Percentiles rank a stretch among this genome's conserved stretches.
These are phyloP conservation scores for Fulvia fulva DNA, from an alignment of 2,329 filamentous ascomycete genomes.

Conservation along the genomic window DNA sequence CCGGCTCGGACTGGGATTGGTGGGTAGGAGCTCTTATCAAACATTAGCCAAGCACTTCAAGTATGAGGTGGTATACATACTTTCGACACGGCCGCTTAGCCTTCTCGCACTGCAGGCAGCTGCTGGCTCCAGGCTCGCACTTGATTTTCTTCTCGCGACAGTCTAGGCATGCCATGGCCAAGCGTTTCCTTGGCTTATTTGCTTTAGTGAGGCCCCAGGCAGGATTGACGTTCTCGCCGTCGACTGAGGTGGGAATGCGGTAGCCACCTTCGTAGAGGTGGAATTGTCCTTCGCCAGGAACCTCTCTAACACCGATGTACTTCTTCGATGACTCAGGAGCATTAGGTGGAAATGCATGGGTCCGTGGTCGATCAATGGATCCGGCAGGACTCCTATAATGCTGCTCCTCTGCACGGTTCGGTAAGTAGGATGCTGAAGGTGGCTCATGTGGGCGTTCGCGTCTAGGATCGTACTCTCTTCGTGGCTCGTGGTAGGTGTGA, in stretches of 20 bases:
- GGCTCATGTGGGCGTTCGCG: constrained; percentile 22
- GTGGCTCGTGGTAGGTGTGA: constrained; percentile 18
- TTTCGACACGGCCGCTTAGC: constrained; percentile 81
- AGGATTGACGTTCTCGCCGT: constrained; percentile 82
- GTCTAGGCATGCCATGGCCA: constrained; percentile 88
- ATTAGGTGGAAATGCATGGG: constrained; percentile 14
- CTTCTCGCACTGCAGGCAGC: constrained; percentile 89
- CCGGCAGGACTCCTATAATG: constrained; percentile 19
- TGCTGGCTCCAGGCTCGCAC: constrained; percentile 82
- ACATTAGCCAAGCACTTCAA: constrained; percentile 19
- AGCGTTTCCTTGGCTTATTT: constrained; percentile 83
- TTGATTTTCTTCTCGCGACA: constrained; percentile 98
- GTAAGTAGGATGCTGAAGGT: constrained; percentile 22
- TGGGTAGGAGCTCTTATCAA: constrained; percentile 26
- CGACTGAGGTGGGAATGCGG: constrained; percentile 51
- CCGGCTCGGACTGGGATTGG: constrained; percentile 23
- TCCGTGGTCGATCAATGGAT: constrained; percentile 16
- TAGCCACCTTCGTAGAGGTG: constrained; percentile 33
- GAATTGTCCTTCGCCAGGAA: constrained; percentile 29
- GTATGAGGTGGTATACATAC: constrained; percentile 43
- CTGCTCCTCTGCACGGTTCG: constrained; percentile 24
- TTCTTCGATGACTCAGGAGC: constrained; percentile 28
- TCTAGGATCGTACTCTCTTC: constrained; percentile 20
- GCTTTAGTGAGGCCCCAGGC: constrained; percentile 94
- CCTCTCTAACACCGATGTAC: constrained; percentile 31